phyloP scores from a whole-genome alignment of 169 alveolate genomes.

The Plasmodium sp. region DNA sequence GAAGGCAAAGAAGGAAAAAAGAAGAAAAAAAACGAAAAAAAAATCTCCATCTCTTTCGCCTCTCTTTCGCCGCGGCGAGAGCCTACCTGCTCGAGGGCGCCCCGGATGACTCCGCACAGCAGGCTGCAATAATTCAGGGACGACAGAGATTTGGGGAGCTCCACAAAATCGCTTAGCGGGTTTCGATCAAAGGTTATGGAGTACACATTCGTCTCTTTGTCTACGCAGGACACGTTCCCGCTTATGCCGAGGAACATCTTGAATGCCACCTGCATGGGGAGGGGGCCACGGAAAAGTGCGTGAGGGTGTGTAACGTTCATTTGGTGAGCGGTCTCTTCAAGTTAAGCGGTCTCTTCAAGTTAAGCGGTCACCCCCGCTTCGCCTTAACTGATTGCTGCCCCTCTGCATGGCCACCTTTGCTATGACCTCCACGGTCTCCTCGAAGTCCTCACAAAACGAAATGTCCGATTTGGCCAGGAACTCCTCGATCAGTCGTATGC shows the following conservation, averaged over 20 bases:
- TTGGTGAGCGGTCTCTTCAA: background rate
- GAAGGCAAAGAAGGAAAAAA: background rate
- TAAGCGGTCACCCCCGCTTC: background rate
- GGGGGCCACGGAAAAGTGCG: background rate
- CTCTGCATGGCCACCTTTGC: constrained; percentile 78
- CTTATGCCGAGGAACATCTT: constrained; percentile 86
- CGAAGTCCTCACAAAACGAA: constrained; percentile 82
- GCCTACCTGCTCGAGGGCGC: constrained; percentile 85
- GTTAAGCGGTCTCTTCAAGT: no score
- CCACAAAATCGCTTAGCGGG: constrained; percentile 86
- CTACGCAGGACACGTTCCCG: constrained; percentile 80
- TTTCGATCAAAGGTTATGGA: constrained; percentile 81
- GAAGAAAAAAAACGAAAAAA: background rate
- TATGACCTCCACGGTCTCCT: constrained; percentile 84
- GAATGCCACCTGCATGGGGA: constrained; percentile 78
- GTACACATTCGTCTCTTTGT: constrained; percentile 78
- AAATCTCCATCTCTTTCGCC: no score
- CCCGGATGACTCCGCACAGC: constrained; percentile 84
- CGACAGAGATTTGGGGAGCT: constrained; percentile 80
- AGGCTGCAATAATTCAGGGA: constrained; percentile 82
- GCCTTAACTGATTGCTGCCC: background rate
- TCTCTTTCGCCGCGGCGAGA: background rate
- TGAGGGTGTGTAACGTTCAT: background rate
- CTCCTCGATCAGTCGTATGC: constrained; percentile 82
- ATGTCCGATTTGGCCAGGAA: constrained; percentile 83